These are phyloP conservation scores for Xerocomus brunneocitrinus DNA, from an alignment of 768 basidiomycete genomes.

Conservation along the genomic window DNA sequence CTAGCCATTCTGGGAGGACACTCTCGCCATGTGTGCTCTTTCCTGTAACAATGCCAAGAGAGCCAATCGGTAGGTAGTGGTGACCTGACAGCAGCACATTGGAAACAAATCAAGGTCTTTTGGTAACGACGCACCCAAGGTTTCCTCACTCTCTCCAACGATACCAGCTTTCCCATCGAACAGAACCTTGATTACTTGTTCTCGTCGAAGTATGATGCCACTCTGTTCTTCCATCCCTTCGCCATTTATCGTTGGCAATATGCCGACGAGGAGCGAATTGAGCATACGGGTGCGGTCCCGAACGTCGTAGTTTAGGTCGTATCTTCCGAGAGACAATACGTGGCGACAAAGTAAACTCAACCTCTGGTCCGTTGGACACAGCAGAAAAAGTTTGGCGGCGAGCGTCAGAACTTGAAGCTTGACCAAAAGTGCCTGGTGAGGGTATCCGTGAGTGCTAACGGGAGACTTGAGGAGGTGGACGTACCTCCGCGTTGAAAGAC, in stretches of 20 bases:
- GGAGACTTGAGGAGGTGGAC: conserved; percentile 2
- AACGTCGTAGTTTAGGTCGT: conserved; percentile 86
- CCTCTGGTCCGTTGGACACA: conserved; percentile 51
- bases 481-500: conserved; percentile 67
- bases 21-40: conserved; percentile 41
- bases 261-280: conserved; percentile 59
- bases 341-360: conserved; percentile 60
- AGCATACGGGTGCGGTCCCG: conserved; percentile 87
- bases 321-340: conserved; percentile 78
- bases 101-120: background rate
- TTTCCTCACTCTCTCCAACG: conserved; percentile 35
- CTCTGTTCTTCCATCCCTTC: conserved; percentile 45
- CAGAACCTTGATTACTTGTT: conserved; percentile 76
- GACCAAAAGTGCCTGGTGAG: conserved; percentile 50
- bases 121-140: conserved; percentile 27
- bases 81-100: conserved; percentile 28
- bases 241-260: conserved; percentile 35
- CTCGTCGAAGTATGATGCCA: conserved; percentile 75
- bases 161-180: conserved; percentile 68
- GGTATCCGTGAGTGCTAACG: background rate
- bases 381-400: conserved; percentile 77
- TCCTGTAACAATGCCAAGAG: conserved; percentile 58
- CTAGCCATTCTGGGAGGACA: conserved; percentile 80
- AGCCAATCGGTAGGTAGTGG: conserved; percentile 52
- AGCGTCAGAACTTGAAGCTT: conserved; percentile 84